Base-by-base conservation (phyloP, 2,329 filamentous ascomycete species). In the Botrytis sinoallii region DNA sequence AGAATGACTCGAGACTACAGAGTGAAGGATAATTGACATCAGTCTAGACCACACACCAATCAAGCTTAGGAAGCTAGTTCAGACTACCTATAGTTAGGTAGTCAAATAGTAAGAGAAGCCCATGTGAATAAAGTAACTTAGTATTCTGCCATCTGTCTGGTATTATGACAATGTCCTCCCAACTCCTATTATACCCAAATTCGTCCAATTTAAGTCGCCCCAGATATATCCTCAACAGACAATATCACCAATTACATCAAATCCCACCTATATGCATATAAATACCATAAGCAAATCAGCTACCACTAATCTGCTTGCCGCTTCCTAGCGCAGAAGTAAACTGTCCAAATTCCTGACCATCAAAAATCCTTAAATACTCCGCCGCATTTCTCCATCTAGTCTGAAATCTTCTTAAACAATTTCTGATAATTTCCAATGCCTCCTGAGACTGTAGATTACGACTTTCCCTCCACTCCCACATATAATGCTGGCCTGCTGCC, bases 401-500 rank as follows among this genome's bases (percentile, higher is more conserved):
- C 16, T 78, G 77, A 44, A 83, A 68, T 73, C 78, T 77, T 67
- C 77, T 75, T 59, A 84, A 73, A 46, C 77, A 78, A 70, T 78
- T 74, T 67, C 79, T 77, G 40, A 83, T 77, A 38, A 79, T 76
- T 12, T 81, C 80, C 55, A 83, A 66, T 1, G 78, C 80, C 22
- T 74, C 75, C 70, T 80, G 78, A 18, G 77, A 79, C n/a, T 75
- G 77, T 32, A 75, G 75, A 72, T 81, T 79, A 4, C 83, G 82
- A 65, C 77, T 81, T 77, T 84, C 83, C 68, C 82, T 78, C 74
- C 81, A 81, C 52, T 82, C 71, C 83, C 83, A 84, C 16, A 82
- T 82, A 60, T 81, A 80, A 44, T 81, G 82, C n/a, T 80, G 76
- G 57, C 82, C 79, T 18, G 80, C 81, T n/a, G 77, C 78, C 73